These are phyloP conservation scores for Stemphylium beticola DNA, from an alignment of 2,329 filamentous ascomycete genomes.

Conservation along the genomic window DNA sequence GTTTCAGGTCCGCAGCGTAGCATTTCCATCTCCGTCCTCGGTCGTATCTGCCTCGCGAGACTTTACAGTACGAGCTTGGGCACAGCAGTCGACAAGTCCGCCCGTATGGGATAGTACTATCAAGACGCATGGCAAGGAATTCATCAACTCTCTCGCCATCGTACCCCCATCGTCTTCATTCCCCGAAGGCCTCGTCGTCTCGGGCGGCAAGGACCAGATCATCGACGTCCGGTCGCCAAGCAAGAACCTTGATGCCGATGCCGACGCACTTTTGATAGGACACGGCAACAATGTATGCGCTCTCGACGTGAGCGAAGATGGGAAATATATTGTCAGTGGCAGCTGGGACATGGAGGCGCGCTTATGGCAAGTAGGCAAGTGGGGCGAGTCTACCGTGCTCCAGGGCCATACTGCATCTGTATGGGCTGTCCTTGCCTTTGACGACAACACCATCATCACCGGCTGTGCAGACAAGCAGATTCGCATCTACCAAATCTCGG, in stretches of 20 bases:
- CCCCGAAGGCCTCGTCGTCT: conserved; percentile 81
- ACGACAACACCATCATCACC: conserved; percentile 75
- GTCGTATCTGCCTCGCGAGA: conserved; percentile 90
- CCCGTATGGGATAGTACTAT: conserved; percentile 79
- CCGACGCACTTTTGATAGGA: conserved; percentile 83
- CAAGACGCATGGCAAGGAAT: conserved; percentile 78
- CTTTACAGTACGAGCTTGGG: conserved; percentile 88
- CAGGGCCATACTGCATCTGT: conserved; percentile 81
- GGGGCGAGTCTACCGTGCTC: conserved; percentile 76
- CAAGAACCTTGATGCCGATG: conserved; percentile 72
- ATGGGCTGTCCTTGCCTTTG: conserved; percentile 88
- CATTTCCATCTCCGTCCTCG: conserved; percentile 73
- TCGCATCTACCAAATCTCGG: conserved; percentile 74
- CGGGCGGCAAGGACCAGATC: conserved; percentile 88
- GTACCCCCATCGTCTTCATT: conserved; percentile 71
- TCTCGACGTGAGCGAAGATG: conserved; percentile 76
- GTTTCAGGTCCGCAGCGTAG: conserved; percentile 80
- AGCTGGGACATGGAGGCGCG: conserved; percentile 92
- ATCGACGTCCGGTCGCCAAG: conserved; percentile 84
- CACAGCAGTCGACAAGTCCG: conserved; percentile 67
- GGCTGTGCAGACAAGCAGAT: conserved; percentile 90
- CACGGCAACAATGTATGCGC: conserved; percentile 89
- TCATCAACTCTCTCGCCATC: conserved; percentile 85
- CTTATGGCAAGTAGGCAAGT: conserved; percentile 84
- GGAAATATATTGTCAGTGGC: conserved; percentile 81